These are phyloP conservation scores for Trapa incisa DNA, from an alignment of 345 rosid species.

Conservation along the genomic window DNA sequence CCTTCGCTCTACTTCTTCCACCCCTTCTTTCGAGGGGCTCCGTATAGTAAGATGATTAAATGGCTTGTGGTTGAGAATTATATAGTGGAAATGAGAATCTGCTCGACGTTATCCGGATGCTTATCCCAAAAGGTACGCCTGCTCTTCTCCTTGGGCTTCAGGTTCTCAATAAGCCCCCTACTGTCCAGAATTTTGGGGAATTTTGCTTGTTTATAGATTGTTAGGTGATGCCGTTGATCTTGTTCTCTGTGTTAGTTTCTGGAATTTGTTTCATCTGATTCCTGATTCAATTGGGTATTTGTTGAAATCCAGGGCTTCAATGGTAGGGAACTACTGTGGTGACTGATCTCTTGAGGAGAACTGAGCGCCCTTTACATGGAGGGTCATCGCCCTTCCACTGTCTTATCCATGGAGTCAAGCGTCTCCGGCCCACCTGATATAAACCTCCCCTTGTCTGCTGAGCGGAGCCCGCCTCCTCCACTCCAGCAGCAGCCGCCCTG, in stretches of 20 bases:
- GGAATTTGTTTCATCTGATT: slow-evolving; percentile 1
- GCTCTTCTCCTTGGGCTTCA: slow-evolving; percentile 14
- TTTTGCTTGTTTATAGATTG: neutral
- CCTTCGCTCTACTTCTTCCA: neutral
- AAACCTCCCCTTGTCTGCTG: slow-evolving; percentile 76
- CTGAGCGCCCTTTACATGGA: slow-evolving; percentile 37
- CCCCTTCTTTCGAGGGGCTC: neutral
- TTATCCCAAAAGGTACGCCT: slow-evolving; percentile 40
- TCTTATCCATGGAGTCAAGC: slow-evolving; percentile 89
- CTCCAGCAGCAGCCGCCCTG: slow-evolving; percentile 20
- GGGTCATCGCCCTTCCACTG: slow-evolving; percentile 88
- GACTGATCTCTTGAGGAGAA: slow-evolving; percentile 28
- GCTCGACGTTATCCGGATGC: slow-evolving; percentile 23
- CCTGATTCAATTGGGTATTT: neutral
- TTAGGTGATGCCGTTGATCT: neutral
- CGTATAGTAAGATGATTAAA: neutral
- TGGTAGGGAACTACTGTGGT: slow-evolving; percentile 23
- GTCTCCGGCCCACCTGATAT: slow-evolving; percentile 90
- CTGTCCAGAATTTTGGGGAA: neutral
- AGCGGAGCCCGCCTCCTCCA: slow-evolving; percentile 62
- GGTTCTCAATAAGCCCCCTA: neutral
- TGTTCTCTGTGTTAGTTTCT: slow-evolving; percentile 7
- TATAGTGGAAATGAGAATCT: slow-evolving; percentile 23
- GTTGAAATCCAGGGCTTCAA: slow-evolving; percentile 23
- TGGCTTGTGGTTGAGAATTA: slow-evolving; percentile 18